Evolutionary conservation across 805 yeast species (phyloP).

Genomic region (Starmera caribaea): DNA sequence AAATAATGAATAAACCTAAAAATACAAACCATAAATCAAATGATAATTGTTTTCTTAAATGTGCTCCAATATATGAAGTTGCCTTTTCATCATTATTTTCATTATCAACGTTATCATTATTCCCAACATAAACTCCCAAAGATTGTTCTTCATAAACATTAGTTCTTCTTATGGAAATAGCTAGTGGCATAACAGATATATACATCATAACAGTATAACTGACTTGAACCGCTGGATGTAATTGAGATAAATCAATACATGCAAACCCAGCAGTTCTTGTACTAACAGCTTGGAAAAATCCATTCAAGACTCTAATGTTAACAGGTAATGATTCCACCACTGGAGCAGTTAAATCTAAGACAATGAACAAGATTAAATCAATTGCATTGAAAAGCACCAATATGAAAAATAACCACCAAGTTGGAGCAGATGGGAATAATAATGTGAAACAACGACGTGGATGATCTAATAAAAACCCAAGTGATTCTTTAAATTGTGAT

Average conservation of each 20-base stretch:
- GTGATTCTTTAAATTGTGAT: slow-evolving; percentile 58
- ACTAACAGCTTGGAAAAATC: slow-evolving; percentile 82
- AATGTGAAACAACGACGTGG: slow-evolving; percentile 96
- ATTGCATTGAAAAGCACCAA: slow-evolving; percentile 61
- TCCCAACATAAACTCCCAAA: slow-evolving; percentile 70
- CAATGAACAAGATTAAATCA: slow-evolving; percentile 73
- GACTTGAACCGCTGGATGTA: slow-evolving; percentile 90
- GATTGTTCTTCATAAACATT: slow-evolving; percentile 98
- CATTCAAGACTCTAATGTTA: slow-evolving; percentile 69
- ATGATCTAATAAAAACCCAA: slow-evolving; percentile 83
- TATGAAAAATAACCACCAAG: slow-evolving; percentile 87
- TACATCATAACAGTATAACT: slow-evolving; percentile 97
- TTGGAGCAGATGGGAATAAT: slow-evolving; percentile 84
- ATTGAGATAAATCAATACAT: slow-evolving; percentile 53
- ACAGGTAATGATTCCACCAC: slow-evolving; percentile 45
- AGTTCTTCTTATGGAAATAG: slow-evolving; percentile 92
- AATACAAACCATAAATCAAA: slow-evolving; percentile 93
- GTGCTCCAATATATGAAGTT: slow-evolving; percentile 71
- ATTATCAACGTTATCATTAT: slow-evolving; percentile 10
- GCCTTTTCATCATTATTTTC: slow-evolving; percentile 28
- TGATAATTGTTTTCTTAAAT: slow-evolving; percentile 83
- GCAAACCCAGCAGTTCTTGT: slow-evolving; percentile 93
- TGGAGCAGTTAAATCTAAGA: slow-evolving; percentile 55
- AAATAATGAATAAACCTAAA: slow-evolving; percentile 74
- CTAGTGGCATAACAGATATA: slow-evolving; percentile 90